Evolutionary conservation across 2,329 filamentous ascomycete species (phyloP).

Genomic region (Pezicula rhizophila): DNA sequence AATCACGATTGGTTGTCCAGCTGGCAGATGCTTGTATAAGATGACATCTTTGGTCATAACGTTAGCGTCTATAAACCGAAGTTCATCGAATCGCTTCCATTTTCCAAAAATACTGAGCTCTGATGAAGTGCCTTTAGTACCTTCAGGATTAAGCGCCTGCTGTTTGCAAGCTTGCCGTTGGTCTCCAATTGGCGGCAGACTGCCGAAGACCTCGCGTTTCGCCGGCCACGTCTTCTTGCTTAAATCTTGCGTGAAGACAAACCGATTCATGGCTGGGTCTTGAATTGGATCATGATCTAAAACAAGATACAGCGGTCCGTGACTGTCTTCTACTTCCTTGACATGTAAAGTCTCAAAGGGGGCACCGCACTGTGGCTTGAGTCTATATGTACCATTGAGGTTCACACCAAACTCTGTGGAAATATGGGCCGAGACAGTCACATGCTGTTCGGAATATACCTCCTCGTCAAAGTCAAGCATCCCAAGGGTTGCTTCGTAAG

Average conservation of each 20-base stretch:
- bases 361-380: constrained; percentile 51
- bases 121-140: too few relatives aligned
- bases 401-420: constrained; percentile 27
- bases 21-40: too few relatives aligned
- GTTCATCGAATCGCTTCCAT: too few relatives aligned
- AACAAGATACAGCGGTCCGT: constrained; percentile 45
- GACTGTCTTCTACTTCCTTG: not conserved
- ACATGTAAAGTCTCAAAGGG: constrained; percentile 46
- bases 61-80: too few relatives aligned
- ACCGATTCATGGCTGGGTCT: constrained; percentile 40
- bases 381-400: constrained; percentile 43
- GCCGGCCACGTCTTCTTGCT: constrained; percentile 19
- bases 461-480: constrained; percentile 4
- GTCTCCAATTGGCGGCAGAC: constrained; percentile 33
- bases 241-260: constrained; percentile 49
- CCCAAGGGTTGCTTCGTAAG: constrained; percentile 16
- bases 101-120: too few relatives aligned
- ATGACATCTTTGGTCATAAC: too few relatives aligned
- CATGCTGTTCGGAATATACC: constrained; percentile 35
- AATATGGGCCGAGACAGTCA: constrained; percentile 29
- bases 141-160: constrained; percentile 8
- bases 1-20: too few relatives aligned
- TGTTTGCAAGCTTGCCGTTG: constrained; percentile 38
- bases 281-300: constrained; percentile 45
- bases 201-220: constrained; percentile 29